Evolutionary conservation across 1,139 yeast genomes (phyloP).

Genomic region (Magnusiomyces suaveolens): DNA sequence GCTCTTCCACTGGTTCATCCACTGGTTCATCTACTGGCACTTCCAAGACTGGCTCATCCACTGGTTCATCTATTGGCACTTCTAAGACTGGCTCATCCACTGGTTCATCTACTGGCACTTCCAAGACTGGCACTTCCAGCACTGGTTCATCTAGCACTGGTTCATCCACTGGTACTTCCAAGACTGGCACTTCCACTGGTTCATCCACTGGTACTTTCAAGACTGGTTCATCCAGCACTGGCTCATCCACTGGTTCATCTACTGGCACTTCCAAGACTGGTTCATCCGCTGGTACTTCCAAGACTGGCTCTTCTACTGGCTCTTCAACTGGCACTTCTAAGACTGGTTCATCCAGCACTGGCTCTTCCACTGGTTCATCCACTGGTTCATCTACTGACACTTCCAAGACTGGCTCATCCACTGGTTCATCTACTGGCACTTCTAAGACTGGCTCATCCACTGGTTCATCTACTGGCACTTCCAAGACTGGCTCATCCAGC

Average conservation of each 20-base stretch:
- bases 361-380: background rate
- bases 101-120: background rate
- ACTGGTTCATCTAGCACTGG: background rate
- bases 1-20: background rate
- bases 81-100: background rate
- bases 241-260: background rate
- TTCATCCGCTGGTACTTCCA: background rate
- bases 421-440: background rate
- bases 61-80: background rate
- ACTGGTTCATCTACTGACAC: background rate
- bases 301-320: background rate
- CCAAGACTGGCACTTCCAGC: background rate
- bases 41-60: background rate
- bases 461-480: background rate
- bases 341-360: background rate
- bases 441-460: background rate
- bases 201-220: background rate
- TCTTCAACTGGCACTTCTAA: background rate
- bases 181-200: background rate
- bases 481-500: background rate
- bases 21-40: background rate
- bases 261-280: background rate
- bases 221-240: background rate
- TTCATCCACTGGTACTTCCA: background rate
- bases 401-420: background rate